Conservation (phyloP, 176 grass and related monocot species). For the Guadua angustifolia region DNA sequence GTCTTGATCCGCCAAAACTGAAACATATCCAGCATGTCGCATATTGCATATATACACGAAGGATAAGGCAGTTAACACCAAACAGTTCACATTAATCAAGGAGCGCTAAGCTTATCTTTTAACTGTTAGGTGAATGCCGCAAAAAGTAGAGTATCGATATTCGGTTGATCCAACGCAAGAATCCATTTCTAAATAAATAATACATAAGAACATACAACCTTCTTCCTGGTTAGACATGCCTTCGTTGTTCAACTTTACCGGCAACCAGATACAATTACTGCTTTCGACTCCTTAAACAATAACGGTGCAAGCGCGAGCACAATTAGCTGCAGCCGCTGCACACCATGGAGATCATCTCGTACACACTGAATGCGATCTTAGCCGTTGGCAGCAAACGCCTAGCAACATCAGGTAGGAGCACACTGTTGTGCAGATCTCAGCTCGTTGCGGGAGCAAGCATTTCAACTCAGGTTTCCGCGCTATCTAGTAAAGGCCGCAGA, state of each 20-base stretch:
- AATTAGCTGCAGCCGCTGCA: slow-evolving; percentile 51
- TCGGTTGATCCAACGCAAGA: neutral
- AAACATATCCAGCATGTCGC: neutral
- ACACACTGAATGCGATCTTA: slow-evolving; percentile 29
- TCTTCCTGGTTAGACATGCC: slow-evolving; percentile 37
- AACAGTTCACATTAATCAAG: neutral
- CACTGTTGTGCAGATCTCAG: slow-evolving; percentile 52
- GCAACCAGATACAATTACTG: slow-evolving; percentile 37
- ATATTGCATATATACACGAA: neutral
- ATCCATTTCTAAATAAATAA: neutral
- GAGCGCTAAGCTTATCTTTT: neutral
- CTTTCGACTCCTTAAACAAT: slow-evolving; percentile 15
- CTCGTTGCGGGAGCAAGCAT: slow-evolving; percentile 34
- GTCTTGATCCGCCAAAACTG: neutral
- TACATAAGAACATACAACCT: slow-evolving; percentile 39
- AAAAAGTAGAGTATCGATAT: neutral
- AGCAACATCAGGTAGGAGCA: slow-evolving; percentile 22
- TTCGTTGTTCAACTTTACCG: neutral
- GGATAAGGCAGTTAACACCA: neutral
- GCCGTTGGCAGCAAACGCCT: slow-evolving; percentile 23
- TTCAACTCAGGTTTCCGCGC: slow-evolving; percentile 17
- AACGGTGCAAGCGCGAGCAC: slow-evolving; percentile 19
- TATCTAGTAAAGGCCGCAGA: slow-evolving; percentile 47
- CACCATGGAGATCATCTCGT: slow-evolving; percentile 28
- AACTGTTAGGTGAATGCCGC: neutral